Base-by-base conservation (phyloP, 768 basidiomycete genomes). In the Phylloporus arenicola region DNA sequence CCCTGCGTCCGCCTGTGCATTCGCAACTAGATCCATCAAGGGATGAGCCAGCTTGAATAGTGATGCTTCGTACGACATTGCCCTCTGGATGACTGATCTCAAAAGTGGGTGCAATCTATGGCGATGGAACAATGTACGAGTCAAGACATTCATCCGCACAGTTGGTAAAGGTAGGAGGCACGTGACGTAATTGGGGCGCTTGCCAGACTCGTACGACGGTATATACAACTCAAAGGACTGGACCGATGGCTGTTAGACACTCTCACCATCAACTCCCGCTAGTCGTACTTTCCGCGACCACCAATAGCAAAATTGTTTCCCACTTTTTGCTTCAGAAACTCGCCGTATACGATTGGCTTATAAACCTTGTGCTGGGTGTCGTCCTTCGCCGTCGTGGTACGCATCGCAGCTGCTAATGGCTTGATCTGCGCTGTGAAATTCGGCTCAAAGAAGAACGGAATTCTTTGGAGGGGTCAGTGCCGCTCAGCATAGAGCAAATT, bases 401-500 rank as follows among this genome's bases (percentile, higher is more conserved):
- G 77, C 24, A 75, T 59, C 0, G 81, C 83, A 6, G 83, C 82
- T 4, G 73, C 71, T 6, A 94, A 70, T 1, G 91, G 87, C 55
- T 75, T 68, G 42, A 96, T 71, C 2, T 71, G 50, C 0, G 92
- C 87, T 52, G 83, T 72, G 59, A 90, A 92, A 50, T 88, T 90
- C 0, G 93, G 92, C 65, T 95, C 93, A 55, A 88, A 95, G 75
- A 96, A 96, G 71, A 95, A 95, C 0, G 93, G 93, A 17, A 94
- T 77, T 9, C 88, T 91, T 50, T 7, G 41, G 22, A 38, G 48
- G 35, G 12, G 39, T 55, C n/a, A 60, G 59, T 19, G 16, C 13
- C 2, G 5, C 14, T 41, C 37, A 25, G 34, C 11, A 29, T n/a
- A 22, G 14, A 39, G 14, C 17, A 48, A 45, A 4, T 40, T 31